Evolutionary conservation across 805 yeast genomes (phyloP), one percentile per base, ranked within the genome.

Genomic region (Schwanniomyces yamadae): DNA sequence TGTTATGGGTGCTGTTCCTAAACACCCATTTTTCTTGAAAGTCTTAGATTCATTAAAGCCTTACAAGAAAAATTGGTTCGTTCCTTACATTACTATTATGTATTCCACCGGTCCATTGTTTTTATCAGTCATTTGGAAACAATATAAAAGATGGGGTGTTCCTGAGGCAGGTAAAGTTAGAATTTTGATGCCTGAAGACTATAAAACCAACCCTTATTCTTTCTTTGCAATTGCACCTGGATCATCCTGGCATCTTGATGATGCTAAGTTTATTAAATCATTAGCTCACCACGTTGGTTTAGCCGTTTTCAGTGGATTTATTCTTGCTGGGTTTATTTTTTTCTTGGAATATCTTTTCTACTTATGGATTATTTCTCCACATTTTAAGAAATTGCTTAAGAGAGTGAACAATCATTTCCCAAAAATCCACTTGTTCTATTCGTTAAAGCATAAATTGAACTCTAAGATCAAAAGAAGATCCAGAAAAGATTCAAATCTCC

Each of bases 21-120:
- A 72, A 32, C 97, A 90, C 59, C 95, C 96, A 3, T 86, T 89
- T 62, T 87, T 86, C 66, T 57, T 73, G 31, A 81, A 80, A 52
- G 84, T 75, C 12, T 73, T 87, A 41, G 83, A 82, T 42, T 75
- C 75, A 31, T 68, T 90, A 41, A 61, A 78, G 42, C 69, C 61
- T 34, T 79, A 87, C 52, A 71, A 75, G 47, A 56, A 64, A 30
- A 83, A 85, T 59, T 88, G 95, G 84, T 61, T 84, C 23, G 79
- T 87, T 12, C 95, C 96, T 10, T 90, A 90, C 63, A 67, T 89
- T 42, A 88, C 96, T 22, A 88, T 90, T 57, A 87, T 90, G 96
- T 84, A 78, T 53, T 81, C 95, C 9, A 90, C 97, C 0, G 97
- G 97, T 9, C 96, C 97, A 0, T 64, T 90, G 37, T 89, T 86